phyloP scores from a whole-genome alignment of 2,329 filamentous ascomycete species.

The Microascus cirrosus region DNA sequence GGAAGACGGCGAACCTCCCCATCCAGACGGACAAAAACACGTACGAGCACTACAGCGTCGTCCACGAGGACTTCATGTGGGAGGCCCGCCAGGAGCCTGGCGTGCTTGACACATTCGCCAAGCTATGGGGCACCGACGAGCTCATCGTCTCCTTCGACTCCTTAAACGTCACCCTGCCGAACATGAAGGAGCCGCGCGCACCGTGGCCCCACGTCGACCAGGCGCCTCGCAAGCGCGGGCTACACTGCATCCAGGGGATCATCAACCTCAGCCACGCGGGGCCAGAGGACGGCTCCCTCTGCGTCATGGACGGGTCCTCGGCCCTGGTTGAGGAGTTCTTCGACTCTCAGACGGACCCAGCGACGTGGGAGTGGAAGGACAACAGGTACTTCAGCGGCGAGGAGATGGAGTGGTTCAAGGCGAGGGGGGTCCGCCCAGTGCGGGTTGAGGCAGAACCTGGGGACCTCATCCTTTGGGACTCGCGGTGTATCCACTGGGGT shows the following conservation, averaged over 20 bases:
- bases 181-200: constrained; percentile 7
- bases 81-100: constrained; percentile 22
- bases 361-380: not conserved
- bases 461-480: constrained; percentile 23
- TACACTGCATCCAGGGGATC: constrained; percentile 17
- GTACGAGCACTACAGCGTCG: constrained; percentile 16
- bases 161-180: constrained; percentile 26
- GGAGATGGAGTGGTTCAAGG: constrained; percentile 11
- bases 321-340: constrained; percentile 10
- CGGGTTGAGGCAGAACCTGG: constrained; percentile 19
- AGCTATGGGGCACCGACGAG: constrained; percentile 25
- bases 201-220: constrained; percentile 20
- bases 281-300: constrained; percentile 9
- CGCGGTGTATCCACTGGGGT: constrained; percentile 10
- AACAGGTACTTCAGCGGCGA: constrained; percentile 10
- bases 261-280: constrained; percentile 12
- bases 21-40: constrained; percentile 18
- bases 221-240: constrained; percentile 12
- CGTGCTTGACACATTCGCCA: constrained; percentile 25
- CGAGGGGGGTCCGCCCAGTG: too few species aligned
- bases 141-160: constrained; percentile 33
- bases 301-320: constrained; percentile 12
- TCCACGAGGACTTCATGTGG: constrained; percentile 29
- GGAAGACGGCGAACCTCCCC: constrained; percentile 22
- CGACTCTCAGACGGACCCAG: not conserved